Percentiles rank a stretch among this genome's conserved stretches.
phyloP scores from a whole-genome alignment of 441 rosid species.

The Eugenia klotzschiana region DNA sequence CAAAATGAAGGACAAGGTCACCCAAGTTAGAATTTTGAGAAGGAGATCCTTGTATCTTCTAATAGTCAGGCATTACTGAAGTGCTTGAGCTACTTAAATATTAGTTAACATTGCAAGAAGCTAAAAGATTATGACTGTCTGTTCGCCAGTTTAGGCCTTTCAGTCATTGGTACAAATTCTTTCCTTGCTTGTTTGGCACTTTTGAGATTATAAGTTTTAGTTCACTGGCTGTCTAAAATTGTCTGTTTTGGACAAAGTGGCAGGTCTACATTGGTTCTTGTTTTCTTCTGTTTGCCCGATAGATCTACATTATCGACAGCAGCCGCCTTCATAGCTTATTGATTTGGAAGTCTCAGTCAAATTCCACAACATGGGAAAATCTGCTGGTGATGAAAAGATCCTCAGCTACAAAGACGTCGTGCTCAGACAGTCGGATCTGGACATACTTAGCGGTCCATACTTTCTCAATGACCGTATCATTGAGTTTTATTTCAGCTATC shows the following conservation, averaged over 20 bases:
- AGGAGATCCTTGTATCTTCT: neutral
- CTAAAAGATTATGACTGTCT: neutral
- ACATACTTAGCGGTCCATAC: slow-evolving; percentile 38
- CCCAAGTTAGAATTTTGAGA: neutral
- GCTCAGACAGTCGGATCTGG: slow-evolving; percentile 65
- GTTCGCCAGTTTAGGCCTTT: neutral
- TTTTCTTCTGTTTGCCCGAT: neutral
- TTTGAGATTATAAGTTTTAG: neutral
- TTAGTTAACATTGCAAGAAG: neutral
- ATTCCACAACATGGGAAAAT: slow-evolving; percentile 23
- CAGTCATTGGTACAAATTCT: neutral
- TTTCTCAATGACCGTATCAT: slow-evolving; percentile 65
- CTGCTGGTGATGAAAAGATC: slow-evolving; percentile 41
- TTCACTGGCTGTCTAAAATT: neutral
- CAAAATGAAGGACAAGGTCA: neutral
- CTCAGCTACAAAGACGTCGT: slow-evolving; percentile 69
- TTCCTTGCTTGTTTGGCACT: neutral
- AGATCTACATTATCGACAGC: neutral
- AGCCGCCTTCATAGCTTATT: neutral
- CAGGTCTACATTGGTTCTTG: neutral
- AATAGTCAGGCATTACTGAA: neutral
- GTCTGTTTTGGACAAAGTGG: neutral
- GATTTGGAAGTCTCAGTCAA: neutral
- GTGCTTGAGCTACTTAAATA: neutral
- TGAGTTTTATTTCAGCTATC: slow-evolving; percentile 68